These are phyloP conservation scores for Ophiostoma himal-ulmi DNA, from an alignment of 2,329 filamentous ascomycete genomes.

Conservation along the genomic window DNA sequence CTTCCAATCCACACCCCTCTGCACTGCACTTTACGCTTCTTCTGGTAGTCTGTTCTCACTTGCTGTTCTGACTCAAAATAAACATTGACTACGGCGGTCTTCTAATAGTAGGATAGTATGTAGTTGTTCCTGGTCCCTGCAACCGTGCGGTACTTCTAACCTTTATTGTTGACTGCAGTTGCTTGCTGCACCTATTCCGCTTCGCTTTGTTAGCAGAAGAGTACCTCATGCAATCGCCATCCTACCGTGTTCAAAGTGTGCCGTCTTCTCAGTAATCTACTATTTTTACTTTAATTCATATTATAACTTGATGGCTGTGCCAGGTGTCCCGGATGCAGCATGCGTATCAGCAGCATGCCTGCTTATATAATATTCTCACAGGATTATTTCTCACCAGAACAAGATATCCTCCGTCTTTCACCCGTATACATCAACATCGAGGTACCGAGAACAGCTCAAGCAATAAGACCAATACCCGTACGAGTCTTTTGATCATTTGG, in stretches of 20 bases:
- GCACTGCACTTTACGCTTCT: not conserved
- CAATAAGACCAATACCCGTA: not conserved
- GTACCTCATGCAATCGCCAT: not conserved
- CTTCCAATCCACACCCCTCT: not conserved
- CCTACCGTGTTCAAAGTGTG: not conserved
- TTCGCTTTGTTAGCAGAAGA: not conserved
- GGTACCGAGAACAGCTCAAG: not conserved
- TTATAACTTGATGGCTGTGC: not conserved
- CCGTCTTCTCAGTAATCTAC: not conserved
- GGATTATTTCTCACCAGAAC: not conserved
- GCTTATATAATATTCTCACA: not conserved
- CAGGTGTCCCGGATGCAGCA: not conserved
- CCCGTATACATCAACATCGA: not conserved
- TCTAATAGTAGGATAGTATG: not conserved
- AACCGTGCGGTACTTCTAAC: constrained; percentile 1
- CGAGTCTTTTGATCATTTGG: not conserved
- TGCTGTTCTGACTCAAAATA: not conserved
- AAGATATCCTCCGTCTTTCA: not conserved
- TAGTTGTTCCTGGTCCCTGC: constrained; percentile 3
- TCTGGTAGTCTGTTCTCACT: not conserved
- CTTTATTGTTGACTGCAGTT: not conserved
- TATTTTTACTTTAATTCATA: not conserved
- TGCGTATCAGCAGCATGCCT: not conserved
- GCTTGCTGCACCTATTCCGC: not conserved
- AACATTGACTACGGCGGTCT: not conserved